Conservation (phyloP, 805 yeast species). For the Saturnispora diversa region DNA sequence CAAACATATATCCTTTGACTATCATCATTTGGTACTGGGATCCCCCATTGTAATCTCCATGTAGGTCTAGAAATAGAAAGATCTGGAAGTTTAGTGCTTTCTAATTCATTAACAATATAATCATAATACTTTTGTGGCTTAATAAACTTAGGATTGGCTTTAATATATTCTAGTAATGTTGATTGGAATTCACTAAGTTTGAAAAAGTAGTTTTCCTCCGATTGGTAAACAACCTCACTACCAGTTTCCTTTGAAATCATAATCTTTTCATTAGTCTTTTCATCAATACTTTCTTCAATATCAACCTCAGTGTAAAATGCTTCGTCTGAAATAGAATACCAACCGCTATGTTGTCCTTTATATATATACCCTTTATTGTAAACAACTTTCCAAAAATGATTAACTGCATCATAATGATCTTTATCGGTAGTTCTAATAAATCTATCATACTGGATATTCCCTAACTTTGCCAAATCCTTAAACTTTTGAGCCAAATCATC, state of each 20-base stretch:
- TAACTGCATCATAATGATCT: slow-evolving; percentile 65
- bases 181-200: slow-evolving; percentile 54
- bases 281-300: slow-evolving; percentile 37
- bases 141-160: slow-evolving; percentile 50
- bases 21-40: slow-evolving; percentile 73
- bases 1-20: slow-evolving; percentile 86
- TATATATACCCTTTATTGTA: slow-evolving; percentile 58
- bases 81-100: slow-evolving; percentile 44
- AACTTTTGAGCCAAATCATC: slow-evolving; percentile 63
- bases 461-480: slow-evolving; percentile 48
- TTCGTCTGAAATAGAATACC: slow-evolving; percentile 94
- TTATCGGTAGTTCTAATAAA: slow-evolving; percentile 86
- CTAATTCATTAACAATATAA: slow-evolving; percentile 52
- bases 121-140: slow-evolving; percentile 50
- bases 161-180: slow-evolving; percentile 41
- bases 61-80: slow-evolving; percentile 84
- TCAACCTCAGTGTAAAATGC: slow-evolving; percentile 85
- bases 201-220: slow-evolving; percentile 85
- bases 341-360: slow-evolving; percentile 79
- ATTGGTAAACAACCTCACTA: slow-evolving; percentile 63
- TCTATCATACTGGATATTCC: slow-evolving; percentile 55
- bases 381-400: slow-evolving; percentile 61
- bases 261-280: slow-evolving; percentile 25
- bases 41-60: slow-evolving; percentile 78
- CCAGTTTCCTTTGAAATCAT: slow-evolving; percentile 59